A percentile compares a stretch with the other conserved stretches of the same genome.
These are phyloP conservation scores for Rhododendron kiyosumense DNA, from an alignment of 148 eudicot genomes.

Conservation along the genomic window DNA sequence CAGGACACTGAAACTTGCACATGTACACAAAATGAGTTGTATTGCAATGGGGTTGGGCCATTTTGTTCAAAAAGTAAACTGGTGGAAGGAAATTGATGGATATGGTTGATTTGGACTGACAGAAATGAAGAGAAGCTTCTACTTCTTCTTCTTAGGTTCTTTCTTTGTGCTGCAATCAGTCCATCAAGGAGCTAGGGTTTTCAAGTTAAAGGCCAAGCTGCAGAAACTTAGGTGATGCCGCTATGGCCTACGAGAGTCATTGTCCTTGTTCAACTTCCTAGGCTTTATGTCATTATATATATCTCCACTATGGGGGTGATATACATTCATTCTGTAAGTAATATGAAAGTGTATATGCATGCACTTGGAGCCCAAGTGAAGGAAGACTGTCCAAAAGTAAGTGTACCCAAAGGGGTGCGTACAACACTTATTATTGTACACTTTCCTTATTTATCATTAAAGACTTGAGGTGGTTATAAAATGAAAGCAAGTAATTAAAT, in stretches of 20 bases:
- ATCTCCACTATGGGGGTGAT: slow-evolving; percentile 8
- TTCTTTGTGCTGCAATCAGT: background rate
- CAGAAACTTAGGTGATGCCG: background rate
- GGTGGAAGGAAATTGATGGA: background rate
- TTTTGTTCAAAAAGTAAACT: background rate
- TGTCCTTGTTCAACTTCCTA: slow-evolving; percentile 14
- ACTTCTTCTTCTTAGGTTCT: background rate
- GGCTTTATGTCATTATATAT: slow-evolving; percentile 15
- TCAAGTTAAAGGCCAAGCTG: background rate
- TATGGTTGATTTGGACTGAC: slow-evolving; percentile 4
- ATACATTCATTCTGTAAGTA: background rate
- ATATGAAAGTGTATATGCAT: background rate
- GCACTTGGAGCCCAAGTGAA: background rate
- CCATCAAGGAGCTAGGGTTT: background rate
- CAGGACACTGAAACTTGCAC: background rate
- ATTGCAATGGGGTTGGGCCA: background rate
- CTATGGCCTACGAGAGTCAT: slow-evolving; percentile 5
- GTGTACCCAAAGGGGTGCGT: background rate
- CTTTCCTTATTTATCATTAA: too few species aligned
- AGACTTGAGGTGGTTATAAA: too few species aligned
- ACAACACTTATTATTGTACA: background rate
- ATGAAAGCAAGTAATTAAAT: too few species aligned
- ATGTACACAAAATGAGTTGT: background rate
- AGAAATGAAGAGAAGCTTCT: slow-evolving; percentile 1
- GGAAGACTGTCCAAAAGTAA: background rate